Evolutionary conservation across 78 protist species (phyloP), one percentile per base, ranked within the genome.

Genomic region (Goniomonas avonlea): DNA sequence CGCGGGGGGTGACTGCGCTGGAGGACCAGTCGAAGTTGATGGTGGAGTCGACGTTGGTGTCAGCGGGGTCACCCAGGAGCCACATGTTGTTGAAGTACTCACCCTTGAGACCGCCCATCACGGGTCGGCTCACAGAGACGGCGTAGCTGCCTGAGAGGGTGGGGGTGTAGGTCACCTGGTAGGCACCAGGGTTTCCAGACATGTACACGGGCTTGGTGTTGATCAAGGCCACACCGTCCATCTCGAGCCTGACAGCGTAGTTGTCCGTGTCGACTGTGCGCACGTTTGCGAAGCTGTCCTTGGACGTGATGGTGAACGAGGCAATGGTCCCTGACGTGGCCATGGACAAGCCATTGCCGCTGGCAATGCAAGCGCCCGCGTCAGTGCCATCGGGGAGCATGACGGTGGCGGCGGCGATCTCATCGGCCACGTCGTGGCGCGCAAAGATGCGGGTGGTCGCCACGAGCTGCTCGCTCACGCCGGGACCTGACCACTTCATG

Each of bases 71-170:
- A 15, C 75, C 75, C 32, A 68, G 29, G 34, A 68, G 75, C 75
- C 75, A 68, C 75, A 68, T 68, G 56, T 68, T 68, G 75, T 68
- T 68, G 75, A 41, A 68, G 18, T 41, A 68, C 34, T 68, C 75
- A 0, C 75, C 75, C 31, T 11, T 5, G 34, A 68, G 56, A n/a
- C 75, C 75, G 34, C 75, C 75, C n/a, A 35, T 23, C 20, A 20
- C 43, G 32, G 56, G 25, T 17, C 75, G 75, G 35, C 56, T 7
- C 39, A 68, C 56, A 0, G 75, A 7, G 8, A 68, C 27, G 39
- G 5, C 37, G 34, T 68, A 68, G 34, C 29, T 41, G 48, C 75
- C 75, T 27, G 59, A 41, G 38, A 27, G 35, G 37, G 75, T 68
- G 20, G 75, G 40, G n/a, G 20, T 17, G 34, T 68, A 68, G 39